These are phyloP conservation scores for Crucibulum laeve DNA, from an alignment of 768 basidiomycete genomes.

Conservation along the genomic window DNA sequence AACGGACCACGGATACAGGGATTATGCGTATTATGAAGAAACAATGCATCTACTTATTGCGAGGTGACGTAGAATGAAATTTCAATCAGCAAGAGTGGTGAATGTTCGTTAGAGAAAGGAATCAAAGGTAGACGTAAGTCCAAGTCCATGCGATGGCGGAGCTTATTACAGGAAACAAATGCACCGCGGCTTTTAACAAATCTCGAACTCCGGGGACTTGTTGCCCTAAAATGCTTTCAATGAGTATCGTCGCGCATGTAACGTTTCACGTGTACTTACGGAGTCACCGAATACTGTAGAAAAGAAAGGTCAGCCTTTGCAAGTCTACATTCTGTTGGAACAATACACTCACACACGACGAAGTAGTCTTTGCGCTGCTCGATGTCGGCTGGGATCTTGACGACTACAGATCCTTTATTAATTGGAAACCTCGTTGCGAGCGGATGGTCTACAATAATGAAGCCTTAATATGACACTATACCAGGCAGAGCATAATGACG, in stretches of 20 bases:
- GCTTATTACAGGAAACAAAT: background rate
- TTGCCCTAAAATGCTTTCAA: conserved; percentile 16
- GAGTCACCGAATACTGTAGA: conserved; percentile 27
- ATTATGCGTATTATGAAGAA: too few relatives aligned
- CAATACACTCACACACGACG: conserved; percentile 17
- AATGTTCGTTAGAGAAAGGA: too few relatives aligned
- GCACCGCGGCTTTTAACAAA: background rate
- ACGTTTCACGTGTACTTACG: conserved; percentile 9
- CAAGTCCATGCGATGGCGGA: background rate
- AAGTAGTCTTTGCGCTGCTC: conserved; percentile 18
- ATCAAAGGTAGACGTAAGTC: too few relatives aligned
- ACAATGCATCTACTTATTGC: too few relatives aligned
- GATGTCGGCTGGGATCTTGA: conserved; percentile 10
- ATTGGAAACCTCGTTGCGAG: conserved; percentile 21
- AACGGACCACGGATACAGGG: too few relatives aligned
- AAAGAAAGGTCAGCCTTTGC: background rate
- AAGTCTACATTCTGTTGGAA: background rate
- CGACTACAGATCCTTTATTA: conserved; percentile 8
- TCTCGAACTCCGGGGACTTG: conserved; percentile 19
- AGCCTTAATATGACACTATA: background rate
- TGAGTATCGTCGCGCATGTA: background rate
- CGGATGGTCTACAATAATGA: conserved; percentile 16
- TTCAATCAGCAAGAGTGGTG: too few relatives aligned
- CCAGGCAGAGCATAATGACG: conserved; percentile 8
- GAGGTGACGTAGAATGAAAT: too few relatives aligned